A percentile compares a stretch with the other conserved stretches of the same genome.
These are phyloP conservation scores for Serendipita sp. DNA, from an alignment of 768 basidiomycete genomes.

Conservation along the genomic window DNA sequence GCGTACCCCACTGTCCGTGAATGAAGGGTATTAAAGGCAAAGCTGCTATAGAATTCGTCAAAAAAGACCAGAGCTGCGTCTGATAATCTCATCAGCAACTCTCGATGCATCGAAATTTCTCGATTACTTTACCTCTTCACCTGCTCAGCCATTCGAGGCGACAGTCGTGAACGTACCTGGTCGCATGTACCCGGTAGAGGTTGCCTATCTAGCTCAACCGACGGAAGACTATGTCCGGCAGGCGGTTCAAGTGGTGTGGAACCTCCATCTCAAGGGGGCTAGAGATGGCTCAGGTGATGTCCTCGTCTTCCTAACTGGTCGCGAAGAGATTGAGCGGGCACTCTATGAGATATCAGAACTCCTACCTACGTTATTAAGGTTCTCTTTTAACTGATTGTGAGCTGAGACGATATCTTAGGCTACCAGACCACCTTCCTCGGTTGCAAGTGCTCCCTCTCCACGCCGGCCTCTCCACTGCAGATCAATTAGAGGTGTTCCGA, in stretches of 20 bases:
- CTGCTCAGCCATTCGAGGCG: conserved; percentile 41
- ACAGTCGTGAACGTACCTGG: conserved; percentile 84
- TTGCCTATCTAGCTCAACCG: conserved; percentile 71
- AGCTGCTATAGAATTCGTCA: conserved; percentile 55
- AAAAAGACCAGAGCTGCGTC: conserved; percentile 74
- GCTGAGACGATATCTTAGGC: conserved; percentile 25
- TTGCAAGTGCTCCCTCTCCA: conserved; percentile 64
- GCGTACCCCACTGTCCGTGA: conserved; percentile 9
- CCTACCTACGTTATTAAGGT: conserved; percentile 42
- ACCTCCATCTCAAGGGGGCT: conserved; percentile 58
- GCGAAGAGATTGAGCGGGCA: conserved; percentile 80
- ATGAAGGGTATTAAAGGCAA: background rate
- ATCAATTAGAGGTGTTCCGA: conserved; percentile 77
- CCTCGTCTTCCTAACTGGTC: conserved; percentile 82
- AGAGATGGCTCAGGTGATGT: conserved; percentile 73
- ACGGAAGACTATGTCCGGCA: conserved; percentile 61
- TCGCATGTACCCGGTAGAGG: conserved; percentile 85
- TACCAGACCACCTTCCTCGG: conserved; percentile 30
- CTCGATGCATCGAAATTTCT: conserved; percentile 81
- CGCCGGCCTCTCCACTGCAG: conserved; percentile 73
- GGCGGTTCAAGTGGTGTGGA: conserved; percentile 68
- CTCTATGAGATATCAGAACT: conserved; percentile 67
- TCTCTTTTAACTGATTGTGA: conserved; percentile 8
- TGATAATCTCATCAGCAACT: conserved; percentile 92
- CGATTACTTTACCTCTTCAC: conserved; percentile 60